Evolutionary conservation across 768 basidiomycete genomes (phyloP).

Genomic region (Suillus subalutaceus): DNA sequence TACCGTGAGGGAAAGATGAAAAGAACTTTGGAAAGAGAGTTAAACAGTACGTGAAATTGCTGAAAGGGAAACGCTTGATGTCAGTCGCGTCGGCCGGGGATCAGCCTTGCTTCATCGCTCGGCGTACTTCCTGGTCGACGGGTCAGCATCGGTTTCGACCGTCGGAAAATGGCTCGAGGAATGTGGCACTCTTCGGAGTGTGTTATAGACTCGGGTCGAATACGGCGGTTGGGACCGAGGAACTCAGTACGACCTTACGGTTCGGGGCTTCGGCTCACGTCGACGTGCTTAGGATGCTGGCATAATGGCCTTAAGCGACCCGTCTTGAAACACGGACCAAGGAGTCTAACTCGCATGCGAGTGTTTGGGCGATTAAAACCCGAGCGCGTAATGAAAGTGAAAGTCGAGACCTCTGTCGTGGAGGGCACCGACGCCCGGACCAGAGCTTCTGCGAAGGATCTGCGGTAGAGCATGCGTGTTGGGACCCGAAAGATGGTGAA

Average conservation of each 20-base stretch:
- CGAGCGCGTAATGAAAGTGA: constrained; percentile 73
- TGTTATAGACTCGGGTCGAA: constrained; percentile 65
- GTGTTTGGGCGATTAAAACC: constrained; percentile 74
- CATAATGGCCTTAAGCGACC: constrained; percentile 80
- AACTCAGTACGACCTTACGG: constrained; percentile 57
- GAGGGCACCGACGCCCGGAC: constrained; percentile 77
- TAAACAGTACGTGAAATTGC: too few relatives aligned
- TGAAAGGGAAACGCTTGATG: too few relatives aligned
- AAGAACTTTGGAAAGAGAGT: too few relatives aligned
- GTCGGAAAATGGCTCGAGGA: constrained; percentile 61
- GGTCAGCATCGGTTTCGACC: too few relatives aligned
- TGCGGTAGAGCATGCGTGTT: constrained; percentile 83
- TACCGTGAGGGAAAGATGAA: too few relatives aligned
- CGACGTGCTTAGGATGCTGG: constrained; percentile 70
- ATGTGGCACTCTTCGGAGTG: constrained; percentile 64
- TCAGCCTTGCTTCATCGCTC: too few relatives aligned
- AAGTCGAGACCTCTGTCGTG: constrained; percentile 63
- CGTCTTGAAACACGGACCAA: constrained; percentile 87
- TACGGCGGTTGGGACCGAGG: constrained; percentile 62
- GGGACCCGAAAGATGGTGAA: constrained; percentile 92
- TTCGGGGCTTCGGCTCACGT: constrained; percentile 51
- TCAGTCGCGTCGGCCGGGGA: too few relatives aligned
- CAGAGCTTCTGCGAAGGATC: constrained; percentile 73
- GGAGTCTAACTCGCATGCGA: constrained; percentile 85
- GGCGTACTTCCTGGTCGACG: too few relatives aligned